Base-by-base conservation (phyloP, 768 basidiomycete species). In the Pisolithus tinctorius region DNA sequence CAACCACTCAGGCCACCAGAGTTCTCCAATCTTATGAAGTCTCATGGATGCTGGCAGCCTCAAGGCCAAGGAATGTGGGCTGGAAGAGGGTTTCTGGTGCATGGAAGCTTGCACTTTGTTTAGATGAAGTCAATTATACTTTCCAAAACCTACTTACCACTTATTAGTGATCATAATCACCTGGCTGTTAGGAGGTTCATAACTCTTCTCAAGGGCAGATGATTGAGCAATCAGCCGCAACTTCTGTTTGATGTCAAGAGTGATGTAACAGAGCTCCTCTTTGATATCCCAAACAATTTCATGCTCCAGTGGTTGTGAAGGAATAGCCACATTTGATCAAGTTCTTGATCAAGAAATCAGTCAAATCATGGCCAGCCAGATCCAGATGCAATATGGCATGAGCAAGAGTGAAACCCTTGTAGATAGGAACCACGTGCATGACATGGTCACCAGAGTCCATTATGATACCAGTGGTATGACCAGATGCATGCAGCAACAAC, bases 241-340 rank as follows among this genome's bases (percentile, higher is more conserved):
- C 72, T 95, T 93, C 70, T 93, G 88, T 65, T 94, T 91, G 59
- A 93, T 94, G 71, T 94, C 92, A 55, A 93, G 80, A 37, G 92
- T 92, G 57, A 95, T 92, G 67, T 94, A 94, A 70, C 92, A 93
- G 27, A 94, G 82, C 70, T 84, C 84, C 74, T 84, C 83, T 78
- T 96, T 96, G 79, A 96, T 94, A 69, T 95, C 93, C 53, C 93
- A 80, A 60, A 95, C 93, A 53, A 96, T 92, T 82, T 93, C 92
- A 63, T 84, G 81, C 73, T 93, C 92, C 92, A 11, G 90, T 87
- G 56, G 93, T 95, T 60, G 89, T 93, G 81, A 96, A 95, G 16
- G 83, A 79, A 71, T 96, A 94, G 10, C 93, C 93, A 63, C 93
- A 84, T 72, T 96, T 92, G 69, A 80, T 86, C 66, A 93, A 71